Conservation (phyloP, 2,329 filamentous ascomycete species). For the Keithomyces neogunnii region DNA sequence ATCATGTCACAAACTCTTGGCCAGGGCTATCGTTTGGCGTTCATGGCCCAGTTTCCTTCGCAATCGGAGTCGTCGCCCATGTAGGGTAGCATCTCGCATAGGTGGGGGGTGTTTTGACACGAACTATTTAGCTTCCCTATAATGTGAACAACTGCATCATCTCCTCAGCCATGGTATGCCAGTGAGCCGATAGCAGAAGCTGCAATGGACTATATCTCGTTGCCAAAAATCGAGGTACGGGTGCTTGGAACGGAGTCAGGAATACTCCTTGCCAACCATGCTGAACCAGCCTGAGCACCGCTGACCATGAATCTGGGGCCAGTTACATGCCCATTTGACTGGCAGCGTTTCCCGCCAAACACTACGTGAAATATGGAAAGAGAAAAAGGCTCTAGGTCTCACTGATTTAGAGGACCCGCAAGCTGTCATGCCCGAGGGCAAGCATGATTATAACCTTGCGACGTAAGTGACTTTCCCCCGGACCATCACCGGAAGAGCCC, state of each 20-base stretch:
- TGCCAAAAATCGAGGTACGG: constrained; percentile 48
- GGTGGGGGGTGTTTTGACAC: not conserved
- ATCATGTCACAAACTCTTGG: too few species aligned
- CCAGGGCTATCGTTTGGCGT: too few species aligned
- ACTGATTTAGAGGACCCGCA: constrained; percentile 60
- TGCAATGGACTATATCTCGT: constrained; percentile 35
- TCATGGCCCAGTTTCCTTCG: too few species aligned
- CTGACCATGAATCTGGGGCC: not conserved
- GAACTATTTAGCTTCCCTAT: too few species aligned
- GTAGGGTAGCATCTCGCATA: not conserved
- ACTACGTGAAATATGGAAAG: constrained; percentile 65
- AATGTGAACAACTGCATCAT: not conserved
- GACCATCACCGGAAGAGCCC: not conserved
- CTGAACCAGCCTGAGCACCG: not conserved
- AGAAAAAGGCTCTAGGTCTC: constrained; percentile 43
- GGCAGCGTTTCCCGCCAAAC: constrained; percentile 67
- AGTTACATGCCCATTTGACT: constrained; percentile 75
- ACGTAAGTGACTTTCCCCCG: constrained; percentile 39
- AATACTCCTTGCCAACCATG: not conserved
- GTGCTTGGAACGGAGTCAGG: not conserved
- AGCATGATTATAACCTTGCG: constrained; percentile 61
- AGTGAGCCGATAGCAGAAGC: too few species aligned
- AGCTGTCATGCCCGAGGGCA: constrained; percentile 58
- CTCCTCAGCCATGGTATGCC: not conserved
- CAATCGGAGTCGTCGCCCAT: not conserved